phyloP scores from a whole-genome alignment of 352 stramenopile species.

The Pythium pectinolyticum region DNA sequence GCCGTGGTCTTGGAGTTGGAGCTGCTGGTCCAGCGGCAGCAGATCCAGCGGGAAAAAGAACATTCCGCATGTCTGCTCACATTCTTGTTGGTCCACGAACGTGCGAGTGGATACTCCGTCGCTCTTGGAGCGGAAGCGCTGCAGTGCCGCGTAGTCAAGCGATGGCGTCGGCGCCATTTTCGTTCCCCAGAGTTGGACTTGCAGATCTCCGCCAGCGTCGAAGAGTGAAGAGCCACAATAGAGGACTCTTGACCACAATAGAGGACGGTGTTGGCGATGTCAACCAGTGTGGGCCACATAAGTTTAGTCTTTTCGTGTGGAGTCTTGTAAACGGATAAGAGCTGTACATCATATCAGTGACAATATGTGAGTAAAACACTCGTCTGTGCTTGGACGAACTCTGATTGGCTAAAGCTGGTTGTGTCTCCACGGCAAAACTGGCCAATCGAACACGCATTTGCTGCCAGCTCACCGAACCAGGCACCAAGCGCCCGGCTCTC shows the following conservation, averaged over 20 bases:
- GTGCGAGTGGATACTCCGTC: slow-evolving; percentile 56
- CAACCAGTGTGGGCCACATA: slow-evolving; percentile 1
- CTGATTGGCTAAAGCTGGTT: slow-evolving; percentile 1
- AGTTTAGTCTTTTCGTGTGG: no score
- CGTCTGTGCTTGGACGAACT: background rate
- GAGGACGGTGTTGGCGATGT: background rate
- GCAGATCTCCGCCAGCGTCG: background rate
- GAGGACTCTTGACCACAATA: slow-evolving; percentile 3
- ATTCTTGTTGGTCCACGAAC: slow-evolving; percentile 78
- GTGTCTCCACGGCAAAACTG: background rate
- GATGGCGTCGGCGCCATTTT: slow-evolving; percentile 6
- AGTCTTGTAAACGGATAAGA: no score
- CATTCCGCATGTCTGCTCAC: slow-evolving; percentile 87
- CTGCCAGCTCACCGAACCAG: background rate
- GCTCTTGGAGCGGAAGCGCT: slow-evolving; percentile 54
- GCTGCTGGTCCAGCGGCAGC: slow-evolving; percentile 71
- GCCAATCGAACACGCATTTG: background rate
- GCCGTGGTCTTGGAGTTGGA: slow-evolving; percentile 82
- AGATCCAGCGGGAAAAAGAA: slow-evolving; percentile 91
- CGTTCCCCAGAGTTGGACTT: background rate
- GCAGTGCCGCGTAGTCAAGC: slow-evolving; percentile 29
- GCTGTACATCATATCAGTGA: background rate
- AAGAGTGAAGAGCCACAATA: no score
- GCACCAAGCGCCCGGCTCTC: background rate
- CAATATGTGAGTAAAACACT: background rate